A percentile compares a stretch with the other conserved stretches of the same genome.
Evolutionary conservation across 768 basidiomycete species (phyloP).

Genomic region (Mycena leptocephala): DNA sequence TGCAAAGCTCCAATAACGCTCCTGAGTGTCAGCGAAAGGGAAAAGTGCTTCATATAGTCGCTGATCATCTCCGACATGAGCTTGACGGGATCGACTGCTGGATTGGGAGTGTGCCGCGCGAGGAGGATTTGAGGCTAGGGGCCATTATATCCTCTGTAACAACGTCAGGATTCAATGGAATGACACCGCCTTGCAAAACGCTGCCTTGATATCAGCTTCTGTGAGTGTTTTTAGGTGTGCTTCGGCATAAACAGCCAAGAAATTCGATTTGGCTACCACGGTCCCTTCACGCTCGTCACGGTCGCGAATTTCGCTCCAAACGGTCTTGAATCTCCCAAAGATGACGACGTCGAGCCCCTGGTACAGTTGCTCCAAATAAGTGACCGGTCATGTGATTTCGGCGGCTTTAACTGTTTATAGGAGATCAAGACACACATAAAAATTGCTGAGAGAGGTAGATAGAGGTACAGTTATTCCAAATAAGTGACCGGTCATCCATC

Average conservation of each 20-base stretch:
- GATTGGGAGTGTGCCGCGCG: background rate
- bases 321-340: background rate
- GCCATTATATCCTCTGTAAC: background rate
- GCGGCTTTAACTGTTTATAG: no score
- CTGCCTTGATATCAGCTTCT: background rate
- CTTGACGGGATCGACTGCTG: background rate
- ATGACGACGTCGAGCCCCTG: background rate
- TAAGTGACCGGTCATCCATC: no score
- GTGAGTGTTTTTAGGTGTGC: background rate
- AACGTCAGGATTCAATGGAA: background rate
- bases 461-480: no score
- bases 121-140: background rate
- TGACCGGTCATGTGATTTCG: no score
- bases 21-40: no score
- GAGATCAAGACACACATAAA: no score
- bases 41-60: conserved; percentile 14
- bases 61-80: conserved; percentile 4
- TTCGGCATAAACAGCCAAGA: background rate
- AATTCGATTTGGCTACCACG: background rate
- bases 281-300: background rate
- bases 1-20: no score
- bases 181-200: background rate
- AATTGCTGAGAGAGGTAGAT: no score
- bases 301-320: background rate
- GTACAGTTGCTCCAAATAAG: no score